Conservation (phyloP, 2,329 filamentous ascomycete species). For the Akanthomyces uredinophilus region DNA sequence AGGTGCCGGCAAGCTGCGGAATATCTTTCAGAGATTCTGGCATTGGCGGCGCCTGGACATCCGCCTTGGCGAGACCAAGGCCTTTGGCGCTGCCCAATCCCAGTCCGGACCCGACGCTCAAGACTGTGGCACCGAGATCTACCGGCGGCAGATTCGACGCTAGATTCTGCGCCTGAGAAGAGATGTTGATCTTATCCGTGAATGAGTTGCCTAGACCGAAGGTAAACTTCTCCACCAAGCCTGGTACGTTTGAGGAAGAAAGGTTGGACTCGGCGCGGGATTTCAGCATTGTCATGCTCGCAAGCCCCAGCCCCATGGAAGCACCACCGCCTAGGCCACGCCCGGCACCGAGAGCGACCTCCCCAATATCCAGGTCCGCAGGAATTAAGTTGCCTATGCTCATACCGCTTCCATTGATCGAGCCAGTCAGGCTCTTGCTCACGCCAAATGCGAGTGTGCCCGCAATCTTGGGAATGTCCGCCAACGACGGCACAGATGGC, state of each 20-base stretch:
- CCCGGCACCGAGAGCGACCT: background rate
- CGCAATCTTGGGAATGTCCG: background rate
- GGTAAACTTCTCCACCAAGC: slow-evolving; percentile 3
- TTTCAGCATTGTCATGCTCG: background rate
- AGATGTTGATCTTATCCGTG: slow-evolving; percentile 12
- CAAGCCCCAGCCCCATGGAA: background rate
- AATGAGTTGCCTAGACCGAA: slow-evolving; percentile 6
- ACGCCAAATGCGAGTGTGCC: slow-evolving; percentile 6
- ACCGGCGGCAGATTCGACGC: slow-evolving; percentile 9
- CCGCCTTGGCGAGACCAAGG: slow-evolving; percentile 16
- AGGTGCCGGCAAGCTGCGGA: slow-evolving; percentile 18
- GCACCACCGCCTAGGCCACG: slow-evolving; percentile 7
- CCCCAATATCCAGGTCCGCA: background rate
- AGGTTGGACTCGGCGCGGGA: background rate
- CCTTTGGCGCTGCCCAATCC: slow-evolving; percentile 19
- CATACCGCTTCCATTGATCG: background rate
- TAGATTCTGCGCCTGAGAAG: slow-evolving; percentile 5
- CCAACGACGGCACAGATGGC: background rate
- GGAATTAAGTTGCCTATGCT: background rate
- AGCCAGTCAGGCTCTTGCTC: slow-evolving; percentile 4
- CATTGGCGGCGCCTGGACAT: slow-evolving; percentile 7
- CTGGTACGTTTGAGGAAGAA: background rate
- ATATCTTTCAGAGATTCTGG: slow-evolving; percentile 14
- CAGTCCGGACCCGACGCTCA: slow-evolving; percentile 18
- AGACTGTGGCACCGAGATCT: slow-evolving; percentile 17